Percentiles rank a stretch among this genome's conserved stretches.
Conservation (phyloP, 2,329 filamentous ascomycete species). For the Fusarium mangiferae region DNA sequence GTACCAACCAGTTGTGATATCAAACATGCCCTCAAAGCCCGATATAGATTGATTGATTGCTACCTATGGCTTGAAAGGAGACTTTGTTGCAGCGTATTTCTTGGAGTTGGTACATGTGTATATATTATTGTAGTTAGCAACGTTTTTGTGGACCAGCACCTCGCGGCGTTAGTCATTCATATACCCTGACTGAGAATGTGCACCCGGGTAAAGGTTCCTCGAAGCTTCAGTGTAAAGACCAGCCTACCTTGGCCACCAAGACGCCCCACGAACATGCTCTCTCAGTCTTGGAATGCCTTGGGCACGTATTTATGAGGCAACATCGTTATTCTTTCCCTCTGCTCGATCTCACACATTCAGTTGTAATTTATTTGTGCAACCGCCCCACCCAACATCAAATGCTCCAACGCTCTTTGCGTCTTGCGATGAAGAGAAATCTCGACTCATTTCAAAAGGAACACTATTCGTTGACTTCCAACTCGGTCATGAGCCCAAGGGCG, state of each 20-base stretch:
- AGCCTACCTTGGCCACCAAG: conserved; percentile 13
- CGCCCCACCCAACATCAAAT: background rate
- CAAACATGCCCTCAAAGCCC: background rate
- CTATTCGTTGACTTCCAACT: background rate
- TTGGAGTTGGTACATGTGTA: background rate
- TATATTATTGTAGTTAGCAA: background rate
- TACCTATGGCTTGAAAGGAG: background rate
- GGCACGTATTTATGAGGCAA: background rate
- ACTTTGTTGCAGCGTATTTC: background rate
- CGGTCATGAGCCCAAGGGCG: background rate
- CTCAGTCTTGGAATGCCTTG: background rate
- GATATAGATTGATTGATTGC: background rate
- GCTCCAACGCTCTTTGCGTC: conserved; percentile 3
- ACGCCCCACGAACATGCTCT: background rate
- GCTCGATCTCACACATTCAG: background rate
- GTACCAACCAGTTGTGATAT: background rate
- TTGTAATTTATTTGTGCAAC: background rate
- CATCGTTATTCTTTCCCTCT: background rate
- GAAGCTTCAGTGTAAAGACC: background rate
- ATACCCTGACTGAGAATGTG: conserved; percentile 16
- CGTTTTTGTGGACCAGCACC: background rate
- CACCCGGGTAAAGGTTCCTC: background rate
- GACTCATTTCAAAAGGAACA: conserved; percentile 42
- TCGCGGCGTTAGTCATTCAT: background rate
- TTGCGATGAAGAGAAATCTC: conserved; percentile 52